phyloP scores from a whole-genome alignment of 768 basidiomycete genomes.

The Russula brevipes region DNA sequence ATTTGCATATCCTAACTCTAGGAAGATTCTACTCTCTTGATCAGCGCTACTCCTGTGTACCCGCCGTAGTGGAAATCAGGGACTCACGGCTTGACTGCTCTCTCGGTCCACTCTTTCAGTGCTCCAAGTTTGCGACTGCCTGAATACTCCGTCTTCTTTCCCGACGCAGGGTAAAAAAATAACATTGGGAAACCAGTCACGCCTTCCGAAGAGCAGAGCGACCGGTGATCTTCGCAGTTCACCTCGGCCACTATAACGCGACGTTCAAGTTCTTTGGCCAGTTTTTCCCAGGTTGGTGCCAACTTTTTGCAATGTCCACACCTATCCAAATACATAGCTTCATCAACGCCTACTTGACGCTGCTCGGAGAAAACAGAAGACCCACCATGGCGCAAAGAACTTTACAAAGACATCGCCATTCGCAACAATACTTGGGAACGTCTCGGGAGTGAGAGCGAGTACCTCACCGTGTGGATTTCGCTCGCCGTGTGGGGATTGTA shows the following conservation, averaged over 20 bases:
- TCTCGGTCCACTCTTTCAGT: conserved; percentile 68
- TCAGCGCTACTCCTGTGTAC: conserved; percentile 9
- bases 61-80: neutral
- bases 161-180: conserved; percentile 51
- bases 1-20: conserved; percentile 39
- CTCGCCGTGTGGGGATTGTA: conserved; percentile 30
- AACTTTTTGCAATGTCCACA: conserved; percentile 97
- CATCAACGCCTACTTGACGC: neutral
- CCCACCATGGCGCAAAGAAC: conserved; percentile 87
- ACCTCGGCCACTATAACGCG: conserved; percentile 79
- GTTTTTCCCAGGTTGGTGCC: conserved; percentile 71
- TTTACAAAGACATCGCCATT: conserved; percentile 59
- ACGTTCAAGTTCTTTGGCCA: conserved; percentile 65
- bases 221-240: conserved; percentile 74
- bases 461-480: conserved; percentile 40
- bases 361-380: neutral
- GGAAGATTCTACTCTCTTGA: conserved; percentile 31
- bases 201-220: conserved; percentile 59
- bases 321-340: conserved; percentile 34
- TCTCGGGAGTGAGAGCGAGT: conserved; percentile 40
- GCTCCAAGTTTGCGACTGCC: conserved; percentile 68
- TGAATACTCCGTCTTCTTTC: conserved; percentile 64
- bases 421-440: conserved; percentile 41
- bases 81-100: conserved; percentile 66
- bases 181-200: conserved; percentile 84